Evolutionary conservation across 108 stramenopile species (phyloP), one percentile per base, ranked within the genome.

Genomic region (Parietichytrium sp.): DNA sequence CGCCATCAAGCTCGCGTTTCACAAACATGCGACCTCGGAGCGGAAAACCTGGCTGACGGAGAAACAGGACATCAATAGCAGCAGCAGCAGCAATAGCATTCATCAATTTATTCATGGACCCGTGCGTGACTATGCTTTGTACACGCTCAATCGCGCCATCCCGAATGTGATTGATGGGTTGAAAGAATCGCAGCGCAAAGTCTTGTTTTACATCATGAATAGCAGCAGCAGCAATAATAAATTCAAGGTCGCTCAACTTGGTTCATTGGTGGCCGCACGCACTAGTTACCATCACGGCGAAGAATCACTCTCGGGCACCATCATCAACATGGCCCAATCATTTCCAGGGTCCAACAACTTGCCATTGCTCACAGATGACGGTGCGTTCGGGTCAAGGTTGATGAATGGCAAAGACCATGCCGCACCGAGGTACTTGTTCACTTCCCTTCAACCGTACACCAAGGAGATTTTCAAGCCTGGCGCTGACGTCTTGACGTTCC

Each of bases 241-340:
- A 20, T 31, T 72, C 38, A 72, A 72, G 55, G 55, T 72, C 29
- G 55, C 55, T 38, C 20, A 72, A 0, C 55, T 61, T 31, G 55
- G 36, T 4, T 30, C 55, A 18, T 72, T 16, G n/a, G 55, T 72
- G 4, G 55, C 55, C 15, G 30, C 20, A 8, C 13, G 42, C 13
- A 42, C 1, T 4, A 72, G 42, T 38, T 1, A 1, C 18, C 7
- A n/a, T 0, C 55, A 72, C 16, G 55, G 55, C 4, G 55, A 72
- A 0, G 55, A 42, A 4, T 33, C 55, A 30, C 29, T 72, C 18
- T 38, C 31, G 18, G 4, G 42, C n/a, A 38, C 55, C 29, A 72
- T 72, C 38, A 18, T 31, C 38, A 33, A 42, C 18, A 1, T 31
- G 20, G 0, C 29, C 4, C 29, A 27, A 72, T 0, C 31, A 8